A percentile compares a stretch with the other conserved stretches of the same genome.
phyloP scores from a whole-genome alignment of 768 basidiomycete species.

The Kwoniella bestiolae region DNA sequence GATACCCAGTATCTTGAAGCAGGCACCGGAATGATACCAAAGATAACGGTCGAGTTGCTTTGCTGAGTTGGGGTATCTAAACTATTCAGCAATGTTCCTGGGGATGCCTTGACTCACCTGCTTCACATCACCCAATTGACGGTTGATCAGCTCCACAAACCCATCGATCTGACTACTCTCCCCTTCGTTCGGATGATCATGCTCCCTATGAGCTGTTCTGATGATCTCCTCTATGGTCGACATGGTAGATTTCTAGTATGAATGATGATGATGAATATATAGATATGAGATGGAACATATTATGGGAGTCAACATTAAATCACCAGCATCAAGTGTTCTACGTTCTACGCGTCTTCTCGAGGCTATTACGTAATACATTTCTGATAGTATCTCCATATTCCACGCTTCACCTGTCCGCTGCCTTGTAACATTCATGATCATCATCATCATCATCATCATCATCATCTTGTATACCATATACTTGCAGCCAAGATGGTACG shows the following conservation, averaged over 20 bases:
- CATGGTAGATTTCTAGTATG: constrained; percentile 13
- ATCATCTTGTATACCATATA: neutral
- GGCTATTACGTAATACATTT: neutral
- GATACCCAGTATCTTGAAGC: constrained; percentile 57
- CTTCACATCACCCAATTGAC: constrained; percentile 4
- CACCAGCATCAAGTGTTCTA: neutral
- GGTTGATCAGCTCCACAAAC: neutral
- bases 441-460: neutral
- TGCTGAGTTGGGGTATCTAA: constrained; percentile 1
- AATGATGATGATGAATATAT: neutral
- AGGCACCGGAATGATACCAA: constrained; percentile 51
- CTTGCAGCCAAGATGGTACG: constrained; percentile 6
- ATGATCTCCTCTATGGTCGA: constrained; percentile 21
- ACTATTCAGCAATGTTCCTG: neutral
- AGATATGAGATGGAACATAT: too few species aligned
- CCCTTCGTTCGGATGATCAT: constrained; percentile 24
- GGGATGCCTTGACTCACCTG: neutral
- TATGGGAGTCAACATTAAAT: too few species aligned
- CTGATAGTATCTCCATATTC: neutral
- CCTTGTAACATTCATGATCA: neutral
- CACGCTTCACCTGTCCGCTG: neutral
- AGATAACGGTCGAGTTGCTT: constrained; percentile 27
- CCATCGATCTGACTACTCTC: neutral
- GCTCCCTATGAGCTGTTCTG: constrained; percentile 31
- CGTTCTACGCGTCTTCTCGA: neutral